Evolutionary conservation across 2,329 filamentous ascomycete genomes (phyloP).

Genomic region (Lecanicillium sp.): DNA sequence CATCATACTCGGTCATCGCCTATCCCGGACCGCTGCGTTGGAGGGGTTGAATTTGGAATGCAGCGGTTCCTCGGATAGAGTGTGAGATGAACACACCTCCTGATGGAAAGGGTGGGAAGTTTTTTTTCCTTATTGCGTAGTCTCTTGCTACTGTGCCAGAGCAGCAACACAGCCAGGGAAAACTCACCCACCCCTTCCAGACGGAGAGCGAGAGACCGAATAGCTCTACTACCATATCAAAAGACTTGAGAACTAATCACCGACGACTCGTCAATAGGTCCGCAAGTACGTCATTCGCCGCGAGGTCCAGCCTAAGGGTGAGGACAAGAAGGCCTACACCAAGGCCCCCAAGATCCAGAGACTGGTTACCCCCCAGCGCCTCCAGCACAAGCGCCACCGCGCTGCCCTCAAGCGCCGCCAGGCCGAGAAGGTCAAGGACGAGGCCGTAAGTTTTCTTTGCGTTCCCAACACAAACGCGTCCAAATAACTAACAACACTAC

Average conservation of each 20-base stretch:
- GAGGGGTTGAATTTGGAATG: constrained; percentile 14
- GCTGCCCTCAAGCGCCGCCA: constrained; percentile 97
- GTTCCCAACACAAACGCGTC: constrained; percentile 25
- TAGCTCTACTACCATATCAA: background rate
- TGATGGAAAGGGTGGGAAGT: constrained; percentile 10
- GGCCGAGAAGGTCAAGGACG: constrained; percentile 95
- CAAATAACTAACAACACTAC: constrained; percentile 9
- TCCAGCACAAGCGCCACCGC: constrained; percentile 99
- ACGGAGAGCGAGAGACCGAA: background rate
- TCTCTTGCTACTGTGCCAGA: too few species aligned
- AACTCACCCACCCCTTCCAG: too few species aligned
- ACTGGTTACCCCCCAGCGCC: constrained; percentile 97
- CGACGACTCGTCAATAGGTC: constrained; percentile 49
- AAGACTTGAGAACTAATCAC: background rate
- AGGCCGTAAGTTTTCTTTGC: constrained; percentile 66
- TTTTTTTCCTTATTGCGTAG: background rate
- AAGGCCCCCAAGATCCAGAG: constrained; percentile 99
- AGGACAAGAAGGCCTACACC: constrained; percentile 98
- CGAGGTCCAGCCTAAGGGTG: constrained; percentile 93
- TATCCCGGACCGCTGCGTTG: constrained; percentile 47
- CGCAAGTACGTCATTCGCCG: constrained; percentile 99
- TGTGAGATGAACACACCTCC: constrained; percentile 40
- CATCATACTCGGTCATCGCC: constrained; percentile 58
- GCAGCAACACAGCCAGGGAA: too few species aligned
- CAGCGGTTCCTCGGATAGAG: constrained; percentile 43